Percentiles rank a stretch among this genome's conserved stretches.
phyloP scores from a whole-genome alignment of 2,329 filamentous ascomycete species.

The Penicillium sp. region DNA sequence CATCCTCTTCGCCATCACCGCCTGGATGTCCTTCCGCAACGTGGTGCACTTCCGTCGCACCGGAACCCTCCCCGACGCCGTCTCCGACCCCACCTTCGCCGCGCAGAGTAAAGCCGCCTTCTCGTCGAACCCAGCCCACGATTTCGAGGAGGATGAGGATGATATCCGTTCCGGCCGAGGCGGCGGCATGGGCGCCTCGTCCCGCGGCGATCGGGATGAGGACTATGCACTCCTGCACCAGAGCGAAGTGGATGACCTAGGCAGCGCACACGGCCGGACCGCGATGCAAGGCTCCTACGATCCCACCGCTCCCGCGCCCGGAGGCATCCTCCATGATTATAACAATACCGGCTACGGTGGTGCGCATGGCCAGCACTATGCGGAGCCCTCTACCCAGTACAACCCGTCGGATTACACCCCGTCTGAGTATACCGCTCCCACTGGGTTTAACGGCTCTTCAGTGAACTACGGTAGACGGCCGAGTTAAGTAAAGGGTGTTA shows the following conservation, averaged over 20 bases:
- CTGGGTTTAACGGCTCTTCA: slow-evolving; percentile 15
- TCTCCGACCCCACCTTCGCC: slow-evolving; percentile 49
- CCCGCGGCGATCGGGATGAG: slow-evolving; percentile 46
- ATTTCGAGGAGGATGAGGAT: slow-evolving; percentile 48
- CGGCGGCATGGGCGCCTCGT: slow-evolving; percentile 42
- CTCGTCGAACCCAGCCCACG: slow-evolving; percentile 47
- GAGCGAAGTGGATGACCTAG: slow-evolving; percentile 46
- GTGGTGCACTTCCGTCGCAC: slow-evolving; percentile 58
- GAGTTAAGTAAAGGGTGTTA: slow-evolving; percentile 2
- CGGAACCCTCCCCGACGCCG: slow-evolving; percentile 52
- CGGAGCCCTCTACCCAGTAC: slow-evolving; percentile 5
- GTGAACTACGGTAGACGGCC: slow-evolving; percentile 22
- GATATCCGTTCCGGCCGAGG: slow-evolving; percentile 45
- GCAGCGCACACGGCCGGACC: slow-evolving; percentile 35
- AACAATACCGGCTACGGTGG: slow-evolving; percentile 44
- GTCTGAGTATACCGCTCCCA: slow-evolving; percentile 14
- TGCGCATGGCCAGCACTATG: slow-evolving; percentile 39
- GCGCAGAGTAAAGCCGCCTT: slow-evolving; percentile 51
- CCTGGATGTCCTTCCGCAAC: slow-evolving; percentile 55
- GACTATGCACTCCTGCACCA: slow-evolving; percentile 55
- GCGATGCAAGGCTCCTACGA: slow-evolving; percentile 43
- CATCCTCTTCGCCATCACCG: slow-evolving; percentile 55
- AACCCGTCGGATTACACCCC: slow-evolving; percentile 11
- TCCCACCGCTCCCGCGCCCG: slow-evolving; percentile 35
- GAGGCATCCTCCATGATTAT: slow-evolving; percentile 39